These are phyloP conservation scores for Sphaerostilbella broomeana DNA, from an alignment of 2,329 filamentous ascomycete species.

Conservation along the genomic window DNA sequence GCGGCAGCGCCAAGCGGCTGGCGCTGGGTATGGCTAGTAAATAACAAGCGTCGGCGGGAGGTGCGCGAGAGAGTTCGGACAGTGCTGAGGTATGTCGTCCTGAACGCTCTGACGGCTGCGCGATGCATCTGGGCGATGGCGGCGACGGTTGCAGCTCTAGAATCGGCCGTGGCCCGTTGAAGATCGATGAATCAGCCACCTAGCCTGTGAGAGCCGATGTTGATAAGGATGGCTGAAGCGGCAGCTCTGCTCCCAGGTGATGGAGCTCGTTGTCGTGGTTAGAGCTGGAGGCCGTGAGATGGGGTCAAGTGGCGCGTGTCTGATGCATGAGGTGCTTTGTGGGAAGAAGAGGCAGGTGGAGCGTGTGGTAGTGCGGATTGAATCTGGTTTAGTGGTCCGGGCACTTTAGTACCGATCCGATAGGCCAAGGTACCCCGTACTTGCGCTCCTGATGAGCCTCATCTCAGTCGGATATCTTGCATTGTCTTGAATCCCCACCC, in stretches of 20 bases:
- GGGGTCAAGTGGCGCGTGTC: too few species aligned
- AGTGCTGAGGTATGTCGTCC: slow-evolving; percentile 59
- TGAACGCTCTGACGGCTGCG: slow-evolving; percentile 59
- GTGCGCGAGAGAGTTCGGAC: slow-evolving; percentile 48
- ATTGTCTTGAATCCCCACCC: too few species aligned
- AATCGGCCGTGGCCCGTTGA: too few species aligned
- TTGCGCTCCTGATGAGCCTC: too few species aligned
- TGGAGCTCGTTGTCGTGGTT: slow-evolving; percentile 5
- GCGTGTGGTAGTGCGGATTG: too few species aligned
- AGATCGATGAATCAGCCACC: too few species aligned
- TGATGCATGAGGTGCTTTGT: too few species aligned
- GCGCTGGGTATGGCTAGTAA: slow-evolving; percentile 19
- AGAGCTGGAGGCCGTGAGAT: neutral
- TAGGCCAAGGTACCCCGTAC: too few species aligned
- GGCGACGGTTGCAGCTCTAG: slow-evolving; percentile 4
- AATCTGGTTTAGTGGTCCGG: too few species aligned
- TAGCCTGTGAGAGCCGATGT: neutral
- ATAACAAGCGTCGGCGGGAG: slow-evolving; percentile 35
- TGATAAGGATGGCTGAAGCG: slow-evolving; percentile 3
- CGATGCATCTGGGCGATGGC: slow-evolving; percentile 59
- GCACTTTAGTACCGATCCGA: too few species aligned
- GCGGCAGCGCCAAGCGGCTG: slow-evolving; percentile 32
- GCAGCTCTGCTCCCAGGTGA: slow-evolving; percentile 8
- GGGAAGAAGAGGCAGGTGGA: too few species aligned
- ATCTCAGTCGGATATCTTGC: too few species aligned